Conservation (phyloP, 164 flowering plant species). For the Umbellularia californica region DNA sequence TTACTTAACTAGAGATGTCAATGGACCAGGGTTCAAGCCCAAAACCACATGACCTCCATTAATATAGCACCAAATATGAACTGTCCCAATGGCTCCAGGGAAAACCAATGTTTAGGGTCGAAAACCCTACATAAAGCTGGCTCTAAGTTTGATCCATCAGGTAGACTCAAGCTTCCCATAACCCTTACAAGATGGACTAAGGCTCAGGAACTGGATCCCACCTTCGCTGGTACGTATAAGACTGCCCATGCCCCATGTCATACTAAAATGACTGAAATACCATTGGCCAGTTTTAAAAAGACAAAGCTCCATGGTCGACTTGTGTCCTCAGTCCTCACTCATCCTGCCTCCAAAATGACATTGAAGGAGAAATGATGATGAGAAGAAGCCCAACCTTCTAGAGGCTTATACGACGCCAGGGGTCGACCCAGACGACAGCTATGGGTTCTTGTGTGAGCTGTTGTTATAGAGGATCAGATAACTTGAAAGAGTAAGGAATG, state of each 20-base stretch:
- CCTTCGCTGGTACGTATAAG: not conserved
- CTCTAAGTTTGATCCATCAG: too few relatives aligned
- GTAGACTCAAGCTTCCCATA: too few relatives aligned
- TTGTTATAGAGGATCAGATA: constrained; percentile 41
- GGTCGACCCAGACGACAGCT: constrained; percentile 9
- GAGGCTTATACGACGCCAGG: not conserved
- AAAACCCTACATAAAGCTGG: too few relatives aligned
- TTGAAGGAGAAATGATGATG: not conserved
- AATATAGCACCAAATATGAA: too few relatives aligned
- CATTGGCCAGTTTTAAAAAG: constrained; percentile 15
- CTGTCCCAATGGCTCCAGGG: too few relatives aligned
- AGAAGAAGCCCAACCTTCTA: not conserved
- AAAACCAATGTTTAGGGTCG: too few relatives aligned
- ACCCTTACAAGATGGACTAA: too few relatives aligned
- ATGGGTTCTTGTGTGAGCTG: constrained; percentile 56
- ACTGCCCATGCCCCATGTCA: not conserved
- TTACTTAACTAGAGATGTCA: too few relatives aligned
- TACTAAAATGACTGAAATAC: constrained; percentile 10
- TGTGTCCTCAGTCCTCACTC: not conserved
- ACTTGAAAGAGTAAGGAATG: constrained; percentile 41
- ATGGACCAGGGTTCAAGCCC: too few relatives aligned
- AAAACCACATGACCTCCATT: too few relatives aligned
- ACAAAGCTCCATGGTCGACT: not conserved
- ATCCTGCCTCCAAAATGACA: not conserved
- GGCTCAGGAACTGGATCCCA: too few relatives aligned